phyloP scores from a whole-genome alignment of 179 eudicot genomes.

The Monotropa hypopitys region DNA sequence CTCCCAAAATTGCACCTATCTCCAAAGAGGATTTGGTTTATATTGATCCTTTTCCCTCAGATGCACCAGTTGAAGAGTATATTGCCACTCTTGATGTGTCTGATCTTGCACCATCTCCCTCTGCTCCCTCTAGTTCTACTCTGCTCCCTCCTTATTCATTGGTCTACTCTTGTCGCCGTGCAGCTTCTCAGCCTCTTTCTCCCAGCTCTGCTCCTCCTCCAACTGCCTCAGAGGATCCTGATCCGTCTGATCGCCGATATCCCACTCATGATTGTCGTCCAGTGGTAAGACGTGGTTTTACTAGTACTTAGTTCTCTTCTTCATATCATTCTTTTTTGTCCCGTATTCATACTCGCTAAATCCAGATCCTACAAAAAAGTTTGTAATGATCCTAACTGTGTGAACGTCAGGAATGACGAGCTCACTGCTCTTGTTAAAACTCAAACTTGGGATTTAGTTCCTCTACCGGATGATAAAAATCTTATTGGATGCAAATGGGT shows the following conservation, averaged over 20 bases:
- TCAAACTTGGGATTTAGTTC: background rate
- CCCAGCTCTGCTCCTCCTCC: background rate
- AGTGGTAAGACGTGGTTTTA: background rate
- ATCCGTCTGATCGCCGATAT: too few relatives aligned
- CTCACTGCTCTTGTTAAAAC: background rate
- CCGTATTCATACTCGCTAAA: background rate
- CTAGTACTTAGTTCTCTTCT: background rate
- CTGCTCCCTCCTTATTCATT: background rate
- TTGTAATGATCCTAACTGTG: too few relatives aligned
- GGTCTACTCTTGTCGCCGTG: too few relatives aligned
- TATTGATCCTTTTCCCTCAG: too few relatives aligned
- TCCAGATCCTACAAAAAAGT: background rate
- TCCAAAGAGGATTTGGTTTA: too few relatives aligned
- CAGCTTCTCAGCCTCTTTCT: too few relatives aligned
- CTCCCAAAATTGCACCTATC: too few relatives aligned
- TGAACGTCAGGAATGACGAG: background rate
- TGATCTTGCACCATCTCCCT: too few relatives aligned
- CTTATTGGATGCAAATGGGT: background rate
- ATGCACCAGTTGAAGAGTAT: too few relatives aligned
- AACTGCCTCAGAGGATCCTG: background rate
- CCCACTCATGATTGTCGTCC: background rate
- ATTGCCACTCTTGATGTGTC: too few relatives aligned
- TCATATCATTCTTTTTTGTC: background rate
- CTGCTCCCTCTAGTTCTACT: background rate
- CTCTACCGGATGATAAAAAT: background rate